Evolutionary conservation across 345 rosid species (phyloP).

Genomic region (Salix koriyanagi): DNA sequence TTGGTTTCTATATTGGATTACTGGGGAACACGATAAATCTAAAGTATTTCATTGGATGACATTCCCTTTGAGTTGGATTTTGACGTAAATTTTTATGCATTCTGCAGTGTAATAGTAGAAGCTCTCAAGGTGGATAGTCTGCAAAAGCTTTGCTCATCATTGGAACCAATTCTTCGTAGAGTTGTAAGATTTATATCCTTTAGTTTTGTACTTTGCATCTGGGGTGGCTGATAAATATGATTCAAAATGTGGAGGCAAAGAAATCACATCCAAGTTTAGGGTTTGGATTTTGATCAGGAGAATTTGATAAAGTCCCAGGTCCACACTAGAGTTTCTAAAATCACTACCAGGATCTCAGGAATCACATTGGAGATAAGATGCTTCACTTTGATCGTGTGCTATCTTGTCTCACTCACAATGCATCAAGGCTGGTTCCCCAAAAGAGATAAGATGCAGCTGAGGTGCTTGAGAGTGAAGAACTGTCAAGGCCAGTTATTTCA

Average conservation of each 20-base stretch:
- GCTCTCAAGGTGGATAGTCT: conserved; percentile 94
- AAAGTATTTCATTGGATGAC: neutral
- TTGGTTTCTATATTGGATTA: neutral
- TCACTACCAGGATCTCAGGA: neutral
- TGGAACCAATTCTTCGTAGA: conserved; percentile 96
- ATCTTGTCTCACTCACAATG: neutral
- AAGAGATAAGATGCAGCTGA: too few relatives aligned
- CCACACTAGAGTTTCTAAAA: too few relatives aligned
- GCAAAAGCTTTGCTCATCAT: conserved; percentile 94
- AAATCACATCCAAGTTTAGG: too few relatives aligned
- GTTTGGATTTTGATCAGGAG: too few relatives aligned
- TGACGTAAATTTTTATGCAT: neutral
- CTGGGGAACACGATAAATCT: too few relatives aligned
- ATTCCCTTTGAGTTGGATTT: neutral
- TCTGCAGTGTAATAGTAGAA: conserved; percentile 84
- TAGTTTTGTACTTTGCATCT: neutral
- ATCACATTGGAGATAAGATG: neutral
- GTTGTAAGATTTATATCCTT: conserved; percentile 57
- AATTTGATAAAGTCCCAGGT: too few relatives aligned
- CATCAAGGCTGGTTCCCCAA: neutral
- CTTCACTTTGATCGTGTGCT: neutral
- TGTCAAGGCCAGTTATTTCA: neutral
- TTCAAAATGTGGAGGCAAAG: neutral
- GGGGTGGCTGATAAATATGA: neutral
- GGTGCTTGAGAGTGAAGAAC: neutral